Evolutionary conservation across 1,284 basidiomycete species (phyloP).

Genomic region (Trichosporon coremiiforme): DNA sequence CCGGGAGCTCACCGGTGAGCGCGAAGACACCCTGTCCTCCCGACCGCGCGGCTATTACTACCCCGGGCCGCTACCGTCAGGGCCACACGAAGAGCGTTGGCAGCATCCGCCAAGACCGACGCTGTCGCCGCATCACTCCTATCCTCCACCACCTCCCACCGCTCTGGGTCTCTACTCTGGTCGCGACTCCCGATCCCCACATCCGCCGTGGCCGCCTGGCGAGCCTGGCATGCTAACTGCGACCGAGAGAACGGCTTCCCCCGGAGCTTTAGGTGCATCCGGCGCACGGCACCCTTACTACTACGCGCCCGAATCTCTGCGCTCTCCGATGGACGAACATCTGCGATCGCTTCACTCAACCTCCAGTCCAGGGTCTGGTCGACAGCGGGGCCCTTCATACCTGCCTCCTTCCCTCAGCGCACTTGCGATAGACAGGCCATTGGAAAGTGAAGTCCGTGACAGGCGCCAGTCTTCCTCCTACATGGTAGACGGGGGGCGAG

Average conservation of each 20-base stretch:
- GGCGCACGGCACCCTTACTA: not conserved
- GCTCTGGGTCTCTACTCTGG: not conserved
- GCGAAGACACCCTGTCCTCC: not conserved
- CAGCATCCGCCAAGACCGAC: not conserved
- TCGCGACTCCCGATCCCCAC: constrained; percentile 9
- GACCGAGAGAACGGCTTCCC: not conserved
- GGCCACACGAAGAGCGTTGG: not conserved
- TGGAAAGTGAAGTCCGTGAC: not conserved
- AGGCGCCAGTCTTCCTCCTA: not conserved
- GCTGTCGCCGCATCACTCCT: not conserved
- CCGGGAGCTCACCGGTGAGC: not conserved
- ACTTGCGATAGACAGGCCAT: not conserved
- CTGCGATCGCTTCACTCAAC: not conserved
- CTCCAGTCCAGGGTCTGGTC: not conserved
- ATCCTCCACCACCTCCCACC: not conserved
- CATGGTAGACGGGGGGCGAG: not conserved
- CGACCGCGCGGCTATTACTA: not conserved
- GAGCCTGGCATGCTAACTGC: not conserved
- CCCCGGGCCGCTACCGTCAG: not conserved
- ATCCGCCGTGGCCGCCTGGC: not conserved
- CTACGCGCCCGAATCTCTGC: not conserved
- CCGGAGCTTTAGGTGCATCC: not conserved
- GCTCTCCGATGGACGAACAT: not conserved
- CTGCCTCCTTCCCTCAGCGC: constrained; percentile 4
- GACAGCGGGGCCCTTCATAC: not conserved